Percentiles rank a stretch among this genome's conserved stretches.
phyloP scores from a whole-genome alignment of 1,139 yeast genomes.

The Wickerhamiella infanticola region DNA sequence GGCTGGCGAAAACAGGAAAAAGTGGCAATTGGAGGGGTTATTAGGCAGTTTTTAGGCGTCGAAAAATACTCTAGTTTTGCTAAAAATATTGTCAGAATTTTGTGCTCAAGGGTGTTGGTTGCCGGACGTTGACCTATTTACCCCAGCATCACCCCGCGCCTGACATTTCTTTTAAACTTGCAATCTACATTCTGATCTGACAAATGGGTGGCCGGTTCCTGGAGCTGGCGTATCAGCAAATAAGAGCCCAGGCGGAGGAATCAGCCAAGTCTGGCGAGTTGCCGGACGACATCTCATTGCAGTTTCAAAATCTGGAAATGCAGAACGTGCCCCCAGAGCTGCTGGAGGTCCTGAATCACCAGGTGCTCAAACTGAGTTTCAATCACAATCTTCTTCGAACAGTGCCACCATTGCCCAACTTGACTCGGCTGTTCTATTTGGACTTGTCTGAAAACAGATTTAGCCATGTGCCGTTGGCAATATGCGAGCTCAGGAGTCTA shows the following conservation, averaged over 20 bases:
- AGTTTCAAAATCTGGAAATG: conserved; percentile 5
- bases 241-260: conserved; percentile 1
- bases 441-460: conserved; percentile 52
- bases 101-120: too few relatives aligned
- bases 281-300: conserved; percentile 2
- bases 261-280: background rate
- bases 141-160: too few relatives aligned
- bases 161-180: too few relatives aligned
- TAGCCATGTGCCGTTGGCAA: conserved; percentile 35
- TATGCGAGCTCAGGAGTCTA: conserved; percentile 29
- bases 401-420: background rate
- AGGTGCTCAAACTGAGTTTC: conserved; percentile 7
- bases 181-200: background rate
- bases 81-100: too few relatives aligned
- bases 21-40: background rate
- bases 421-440: conserved; percentile 33
- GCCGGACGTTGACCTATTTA: too few relatives aligned
- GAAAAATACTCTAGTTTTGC: too few relatives aligned
- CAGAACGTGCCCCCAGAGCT: conserved; percentile 4
- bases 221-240: conserved; percentile 1
- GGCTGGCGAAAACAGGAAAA: too few relatives aligned
- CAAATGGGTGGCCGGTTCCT: conserved; percentile 1
- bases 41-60: too few relatives aligned
- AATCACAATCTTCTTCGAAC: conserved; percentile 2
- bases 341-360: conserved; percentile 3